These are phyloP conservation scores for Stentor coeruleus DNA, from an alignment of 73 alveolate species.

Conservation along the genomic window DNA sequence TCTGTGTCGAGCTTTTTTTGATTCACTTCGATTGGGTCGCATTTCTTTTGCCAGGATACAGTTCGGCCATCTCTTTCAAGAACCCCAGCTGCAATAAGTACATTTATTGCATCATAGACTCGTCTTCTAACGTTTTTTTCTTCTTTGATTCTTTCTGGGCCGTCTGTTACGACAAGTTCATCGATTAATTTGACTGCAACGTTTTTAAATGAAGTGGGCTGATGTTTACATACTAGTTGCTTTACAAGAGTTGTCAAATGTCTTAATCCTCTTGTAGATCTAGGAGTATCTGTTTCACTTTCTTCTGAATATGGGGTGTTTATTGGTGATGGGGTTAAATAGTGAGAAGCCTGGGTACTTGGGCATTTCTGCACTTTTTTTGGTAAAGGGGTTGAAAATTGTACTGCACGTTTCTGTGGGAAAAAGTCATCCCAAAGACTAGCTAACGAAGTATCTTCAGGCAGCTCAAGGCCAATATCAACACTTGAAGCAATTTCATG, in stretches of 20 bases:
- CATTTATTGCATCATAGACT: background rate
- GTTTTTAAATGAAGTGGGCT: slow-evolving; percentile 4
- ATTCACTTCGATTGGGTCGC: background rate
- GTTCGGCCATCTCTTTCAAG: background rate
- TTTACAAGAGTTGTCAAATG: background rate
- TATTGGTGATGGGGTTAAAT: background rate
- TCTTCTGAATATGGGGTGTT: background rate
- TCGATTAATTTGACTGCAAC: background rate
- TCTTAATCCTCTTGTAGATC: background rate
- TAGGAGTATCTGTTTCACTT: background rate
- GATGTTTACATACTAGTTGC: background rate
- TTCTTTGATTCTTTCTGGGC: background rate
- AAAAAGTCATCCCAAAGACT: background rate
- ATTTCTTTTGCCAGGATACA: background rate
- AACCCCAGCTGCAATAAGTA: background rate
- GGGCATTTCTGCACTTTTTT: background rate
- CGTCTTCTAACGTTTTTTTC: background rate
- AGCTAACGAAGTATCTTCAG: background rate
- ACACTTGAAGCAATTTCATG: background rate
- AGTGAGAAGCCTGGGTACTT: background rate
- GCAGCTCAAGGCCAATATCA: background rate
- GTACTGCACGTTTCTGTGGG: background rate
- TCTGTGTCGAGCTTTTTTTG: too few species aligned
- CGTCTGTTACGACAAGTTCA: background rate
- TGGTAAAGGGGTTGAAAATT: background rate